Percentiles rank a stretch among this genome's conserved stretches.
Conservation (phyloP, 2,329 filamentous ascomycete species). For the Apiospora rasikravindrae region DNA sequence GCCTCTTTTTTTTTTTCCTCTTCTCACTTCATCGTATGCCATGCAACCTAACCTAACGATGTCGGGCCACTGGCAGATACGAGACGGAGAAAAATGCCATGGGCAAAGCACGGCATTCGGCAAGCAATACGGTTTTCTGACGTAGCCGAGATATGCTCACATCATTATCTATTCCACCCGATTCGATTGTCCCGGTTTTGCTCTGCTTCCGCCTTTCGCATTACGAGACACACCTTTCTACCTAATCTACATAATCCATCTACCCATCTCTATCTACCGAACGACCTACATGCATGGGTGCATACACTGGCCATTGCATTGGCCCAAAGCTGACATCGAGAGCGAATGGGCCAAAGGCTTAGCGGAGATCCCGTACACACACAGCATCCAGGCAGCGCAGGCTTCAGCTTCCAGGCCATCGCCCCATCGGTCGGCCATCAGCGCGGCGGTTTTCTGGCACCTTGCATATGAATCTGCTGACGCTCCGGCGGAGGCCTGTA, state of each 20-base stretch:
- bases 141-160: not conserved
- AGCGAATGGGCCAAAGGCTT: not conserved
- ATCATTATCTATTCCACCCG: not conserved
- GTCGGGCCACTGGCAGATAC: constrained; percentile 7
- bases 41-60: not conserved
- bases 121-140: constrained; percentile 8
- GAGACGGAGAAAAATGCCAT: not conserved
- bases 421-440: not conserved
- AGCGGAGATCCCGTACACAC: not conserved
- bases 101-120: not conserved
- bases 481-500: not conserved
- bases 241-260: not conserved
- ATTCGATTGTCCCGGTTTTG: not conserved
- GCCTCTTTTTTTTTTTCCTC: not conserved
- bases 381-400: not conserved
- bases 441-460: not conserved
- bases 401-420: not conserved
- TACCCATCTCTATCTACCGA: not conserved
- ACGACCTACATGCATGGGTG: not conserved
- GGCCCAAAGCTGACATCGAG: not conserved
- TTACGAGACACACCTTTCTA: constrained; percentile 1
- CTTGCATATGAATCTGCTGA: not conserved
- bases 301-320: not conserved
- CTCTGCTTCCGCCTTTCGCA: not conserved
- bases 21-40: not conserved